These are phyloP conservation scores for Kwoniella europaea DNA, from an alignment of 768 basidiomycete species.

Conservation along the genomic window DNA sequence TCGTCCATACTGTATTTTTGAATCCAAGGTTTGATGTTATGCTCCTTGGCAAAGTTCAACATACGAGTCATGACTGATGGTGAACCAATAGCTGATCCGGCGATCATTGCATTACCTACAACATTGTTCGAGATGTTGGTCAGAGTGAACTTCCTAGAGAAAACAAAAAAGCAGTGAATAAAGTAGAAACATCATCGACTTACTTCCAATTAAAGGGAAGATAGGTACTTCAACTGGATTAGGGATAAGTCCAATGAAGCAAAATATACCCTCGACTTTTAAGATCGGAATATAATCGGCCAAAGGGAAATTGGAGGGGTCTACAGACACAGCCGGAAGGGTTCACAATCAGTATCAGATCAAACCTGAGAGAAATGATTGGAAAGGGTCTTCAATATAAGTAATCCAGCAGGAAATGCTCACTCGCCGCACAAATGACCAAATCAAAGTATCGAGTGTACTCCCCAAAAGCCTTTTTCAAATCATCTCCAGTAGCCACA, in stretches of 20 bases:
- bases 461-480: conserved; percentile 17
- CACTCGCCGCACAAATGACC: not conserved
- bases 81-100: conserved; percentile 13
- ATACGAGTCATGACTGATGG: conserved; percentile 9
- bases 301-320: conserved; percentile 1
- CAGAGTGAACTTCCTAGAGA: too few relatives aligned
- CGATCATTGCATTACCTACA: conserved; percentile 17
- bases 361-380: too few relatives aligned
- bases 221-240: conserved; percentile 8
- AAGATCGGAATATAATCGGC: conserved; percentile 4
- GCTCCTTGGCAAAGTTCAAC: conserved; percentile 23
- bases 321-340: too few relatives aligned
- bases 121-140: too few relatives aligned
- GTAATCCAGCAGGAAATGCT: not conserved
- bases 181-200: not conserved
- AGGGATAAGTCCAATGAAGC: conserved; percentile 10
- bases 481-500: conserved; percentile 60
- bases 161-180: too few relatives aligned
- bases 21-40: conserved; percentile 20
- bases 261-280: not conserved
- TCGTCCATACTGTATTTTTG: conserved; percentile 21
- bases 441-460: not conserved
- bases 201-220: conserved; percentile 6
- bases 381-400: too few relatives aligned
- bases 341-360: too few relatives aligned